phyloP scores from a whole-genome alignment of 2,329 filamentous ascomycete genomes.

The Clarireedia homoeocarpa region DNA sequence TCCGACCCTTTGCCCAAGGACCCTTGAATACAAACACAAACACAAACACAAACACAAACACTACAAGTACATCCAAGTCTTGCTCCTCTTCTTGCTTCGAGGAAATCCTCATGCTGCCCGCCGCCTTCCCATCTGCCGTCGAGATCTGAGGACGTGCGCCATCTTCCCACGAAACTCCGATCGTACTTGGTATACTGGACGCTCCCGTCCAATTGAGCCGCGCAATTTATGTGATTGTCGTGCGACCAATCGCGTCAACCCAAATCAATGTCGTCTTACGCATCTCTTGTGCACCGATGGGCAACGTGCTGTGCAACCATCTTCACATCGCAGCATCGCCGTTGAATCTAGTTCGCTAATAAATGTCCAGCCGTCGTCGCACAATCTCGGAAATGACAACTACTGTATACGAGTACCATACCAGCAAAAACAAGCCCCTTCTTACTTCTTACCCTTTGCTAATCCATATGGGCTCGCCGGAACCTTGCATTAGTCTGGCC shows the following conservation, averaged over 20 bases:
- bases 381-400: background rate
- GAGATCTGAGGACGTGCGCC: too few relatives aligned
- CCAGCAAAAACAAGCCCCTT: background rate
- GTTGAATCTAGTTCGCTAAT: background rate
- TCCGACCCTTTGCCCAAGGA: too few relatives aligned
- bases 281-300: background rate
- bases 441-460: background rate
- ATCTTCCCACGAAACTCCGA: too few relatives aligned
- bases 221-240: background rate
- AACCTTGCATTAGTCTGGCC: constrained; percentile 4
- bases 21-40: too few relatives aligned
- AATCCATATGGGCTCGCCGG: background rate
- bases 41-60: too few relatives aligned
- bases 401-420: background rate
- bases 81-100: too few relatives aligned
- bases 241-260: background rate
- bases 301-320: background rate
- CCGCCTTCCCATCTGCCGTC: too few relatives aligned
- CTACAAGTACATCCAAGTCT: too few relatives aligned
- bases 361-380: background rate
- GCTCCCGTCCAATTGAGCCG: background rate
- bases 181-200: background rate
- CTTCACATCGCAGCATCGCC: background rate
- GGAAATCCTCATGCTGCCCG: too few relatives aligned
- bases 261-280: background rate